Conservation (phyloP, 164 flowering plant species). For the Chloranthus sessilifolius region DNA sequence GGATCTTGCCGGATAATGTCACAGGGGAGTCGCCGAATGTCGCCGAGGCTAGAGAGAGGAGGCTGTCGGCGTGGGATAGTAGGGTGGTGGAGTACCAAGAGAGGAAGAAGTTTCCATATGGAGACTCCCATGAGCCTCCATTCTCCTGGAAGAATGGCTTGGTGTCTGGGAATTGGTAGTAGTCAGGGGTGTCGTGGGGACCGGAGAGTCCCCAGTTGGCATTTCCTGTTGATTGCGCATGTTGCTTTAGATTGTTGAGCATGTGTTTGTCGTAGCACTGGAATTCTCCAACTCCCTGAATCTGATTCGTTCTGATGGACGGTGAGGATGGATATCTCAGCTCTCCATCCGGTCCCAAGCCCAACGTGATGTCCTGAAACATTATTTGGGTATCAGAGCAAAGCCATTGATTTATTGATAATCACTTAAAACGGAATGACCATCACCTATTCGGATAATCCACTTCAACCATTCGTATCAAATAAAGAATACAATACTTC, state of each 20-base stretch:
- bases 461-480: too few species aligned
- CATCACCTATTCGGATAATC: too few species aligned
- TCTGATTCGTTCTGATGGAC: conserved; percentile 11
- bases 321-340: conserved; percentile 77
- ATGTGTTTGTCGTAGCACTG: conserved; percentile 85
- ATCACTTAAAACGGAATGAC: too few species aligned
- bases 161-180: conserved; percentile 42
- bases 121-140: conserved; percentile 90
- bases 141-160: conserved; percentile 53
- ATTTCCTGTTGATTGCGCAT: conserved; percentile 56
- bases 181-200: conserved; percentile 84
- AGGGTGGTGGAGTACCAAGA: conserved; percentile 85
- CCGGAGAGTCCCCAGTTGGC: conserved; percentile 81
- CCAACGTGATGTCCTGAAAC: conserved; percentile 70
- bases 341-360: conserved; percentile 94
- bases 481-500: too few species aligned
- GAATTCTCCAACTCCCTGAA: conserved; percentile 71
- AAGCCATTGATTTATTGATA: too few species aligned
- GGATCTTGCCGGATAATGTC: conserved; percentile 53
- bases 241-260: conserved; percentile 57
- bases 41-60: conserved; percentile 61
- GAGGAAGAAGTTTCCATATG: conserved; percentile 87
- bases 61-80: conserved; percentile 53
- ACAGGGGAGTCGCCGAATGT: conserved; percentile 32
- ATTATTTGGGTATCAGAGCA: not conserved